Evolutionary conservation across 1,284 basidiomycete species (phyloP).

Genomic region (Pisolithus thermaeus): DNA sequence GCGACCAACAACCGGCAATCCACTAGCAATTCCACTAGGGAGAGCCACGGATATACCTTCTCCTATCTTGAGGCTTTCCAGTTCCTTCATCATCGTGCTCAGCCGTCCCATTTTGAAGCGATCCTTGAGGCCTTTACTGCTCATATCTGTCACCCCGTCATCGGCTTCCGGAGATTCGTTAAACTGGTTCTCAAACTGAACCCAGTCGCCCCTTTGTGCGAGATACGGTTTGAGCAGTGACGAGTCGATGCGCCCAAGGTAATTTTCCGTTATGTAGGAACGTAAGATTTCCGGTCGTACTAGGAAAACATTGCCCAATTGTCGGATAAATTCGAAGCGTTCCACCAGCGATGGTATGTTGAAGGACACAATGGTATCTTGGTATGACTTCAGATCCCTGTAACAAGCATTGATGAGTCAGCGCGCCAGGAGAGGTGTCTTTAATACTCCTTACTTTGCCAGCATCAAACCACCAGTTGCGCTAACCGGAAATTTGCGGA

Average conservation of each 20-base stretch:
- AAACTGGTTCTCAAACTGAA: slow-evolving; percentile 71
- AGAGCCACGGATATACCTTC: slow-evolving; percentile 55
- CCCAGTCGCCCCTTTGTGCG: slow-evolving; percentile 86
- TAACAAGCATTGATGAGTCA: slow-evolving; percentile 3
- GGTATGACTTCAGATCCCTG: slow-evolving; percentile 95
- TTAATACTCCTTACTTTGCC: slow-evolving; percentile 68
- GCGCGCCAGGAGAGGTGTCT: neutral
- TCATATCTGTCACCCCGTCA: slow-evolving; percentile 33
- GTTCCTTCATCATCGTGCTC: slow-evolving; percentile 79
- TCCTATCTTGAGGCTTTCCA: slow-evolving; percentile 62
- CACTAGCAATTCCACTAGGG: slow-evolving; percentile 46
- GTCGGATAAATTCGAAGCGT: slow-evolving; percentile 97
- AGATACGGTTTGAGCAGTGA: slow-evolving; percentile 88
- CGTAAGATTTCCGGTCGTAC: slow-evolving; percentile 90
- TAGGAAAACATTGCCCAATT: slow-evolving; percentile 96
- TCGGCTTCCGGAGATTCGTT: slow-evolving; percentile 51
- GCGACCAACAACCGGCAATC: slow-evolving; percentile 41
- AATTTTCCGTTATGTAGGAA: slow-evolving; percentile 88
- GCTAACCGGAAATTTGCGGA: slow-evolving; percentile 94
- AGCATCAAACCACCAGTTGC: slow-evolving; percentile 97
- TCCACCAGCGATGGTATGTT: slow-evolving; percentile 81
- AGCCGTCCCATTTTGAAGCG: slow-evolving; percentile 62
- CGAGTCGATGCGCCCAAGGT: slow-evolving; percentile 88
- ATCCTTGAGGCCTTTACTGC: slow-evolving; percentile 54
- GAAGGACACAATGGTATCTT: slow-evolving; percentile 84